These are phyloP conservation scores for Podaxis sp. DNA, from an alignment of 768 basidiomycete genomes.

Conservation along the genomic window DNA sequence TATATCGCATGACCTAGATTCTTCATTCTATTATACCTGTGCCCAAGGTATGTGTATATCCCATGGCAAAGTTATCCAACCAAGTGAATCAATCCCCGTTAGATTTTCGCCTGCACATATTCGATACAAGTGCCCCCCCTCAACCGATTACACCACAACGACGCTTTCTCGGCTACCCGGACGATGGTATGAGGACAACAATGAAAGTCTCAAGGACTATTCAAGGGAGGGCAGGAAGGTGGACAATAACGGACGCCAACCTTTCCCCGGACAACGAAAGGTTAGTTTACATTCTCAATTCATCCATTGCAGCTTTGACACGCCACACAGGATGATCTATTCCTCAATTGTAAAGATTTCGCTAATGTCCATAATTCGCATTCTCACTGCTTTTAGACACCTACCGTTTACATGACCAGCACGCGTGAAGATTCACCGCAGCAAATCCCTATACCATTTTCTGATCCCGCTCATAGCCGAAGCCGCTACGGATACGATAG, in stretches of 20 bases:
- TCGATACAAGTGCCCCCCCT: slow-evolving; percentile 63
- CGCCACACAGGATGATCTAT: slow-evolving; percentile 74
- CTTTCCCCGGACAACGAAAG: slow-evolving; percentile 87
- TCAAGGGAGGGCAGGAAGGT: slow-evolving; percentile 71
- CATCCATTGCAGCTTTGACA: neutral
- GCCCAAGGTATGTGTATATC: slow-evolving; percentile 55
- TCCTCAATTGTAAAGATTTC: slow-evolving; percentile 69
- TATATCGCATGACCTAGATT: slow-evolving; percentile 44
- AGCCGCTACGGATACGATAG: slow-evolving; percentile 30
- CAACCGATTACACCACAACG: slow-evolving; percentile 21
- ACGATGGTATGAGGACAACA: slow-evolving; percentile 35
- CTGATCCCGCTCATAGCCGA: slow-evolving; percentile 41
- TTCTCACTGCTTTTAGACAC: slow-evolving; percentile 40
- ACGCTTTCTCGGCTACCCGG: slow-evolving; percentile 11
- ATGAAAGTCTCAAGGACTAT: slow-evolving; percentile 61
- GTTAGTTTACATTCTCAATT: slow-evolving; percentile 30
- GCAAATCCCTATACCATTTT: slow-evolving; percentile 63
- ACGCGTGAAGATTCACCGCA: slow-evolving; percentile 58
- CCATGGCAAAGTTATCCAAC: neutral
- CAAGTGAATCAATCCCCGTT: slow-evolving; percentile 1
- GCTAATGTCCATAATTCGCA: neutral
- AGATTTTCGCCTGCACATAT: slow-evolving; percentile 91
- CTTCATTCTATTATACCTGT: slow-evolving; percentile 93
- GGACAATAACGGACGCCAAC: slow-evolving; percentile 97
- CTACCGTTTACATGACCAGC: slow-evolving; percentile 73